Evolutionary conservation across 2,329 filamentous ascomycete genomes (phyloP), one percentile per base, ranked within the genome.

Genomic region (Fusarium torreyae): DNA sequence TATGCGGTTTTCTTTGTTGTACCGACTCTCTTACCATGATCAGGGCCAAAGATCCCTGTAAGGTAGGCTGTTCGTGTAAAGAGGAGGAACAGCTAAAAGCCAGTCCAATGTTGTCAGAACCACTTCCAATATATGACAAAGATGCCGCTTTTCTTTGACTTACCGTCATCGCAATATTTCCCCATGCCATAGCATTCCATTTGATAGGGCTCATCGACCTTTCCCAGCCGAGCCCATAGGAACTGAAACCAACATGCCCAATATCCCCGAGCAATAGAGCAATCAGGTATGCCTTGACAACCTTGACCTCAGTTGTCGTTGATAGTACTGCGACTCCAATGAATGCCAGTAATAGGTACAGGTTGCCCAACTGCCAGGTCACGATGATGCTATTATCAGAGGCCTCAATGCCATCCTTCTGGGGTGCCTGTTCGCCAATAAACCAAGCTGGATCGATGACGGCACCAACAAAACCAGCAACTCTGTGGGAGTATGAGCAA

Each of bases 121-220:
- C 14, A 33, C 14, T 20, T 40, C 22, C 17, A 20, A 39, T 40
- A 26, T 7, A 26, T 11, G 26, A 20, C 18, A 31, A 28, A 7
- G 8, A 50, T 20, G 22, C 18, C 34, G 10, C 28, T 9, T 46
- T 49, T 33, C 31, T 7, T 28, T 43, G 8, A n/a, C 85, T 80
- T 72, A 89, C 86, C 26, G 91, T 93, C 50, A 85, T 84, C 9
- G 86, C 89, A 66, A 94, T 83, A 73, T 94, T 94, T 4, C 91
- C 92, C 88, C 89, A 92, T n/a, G 89, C 86, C 82, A 91, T 86
- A 34, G 85, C 81, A 76, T 92, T 93, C 91, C 91, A 94, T 22
- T 77, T 80, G 6, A 74, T 78, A 13, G 91, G 78, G 69, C 88
- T 84, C 44, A 86, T 66, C 46, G 87, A 83, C 34, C 80, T 80